phyloP scores from a whole-genome alignment of 2,329 filamentous ascomycete genomes.

The Ascochyta koolunga region DNA sequence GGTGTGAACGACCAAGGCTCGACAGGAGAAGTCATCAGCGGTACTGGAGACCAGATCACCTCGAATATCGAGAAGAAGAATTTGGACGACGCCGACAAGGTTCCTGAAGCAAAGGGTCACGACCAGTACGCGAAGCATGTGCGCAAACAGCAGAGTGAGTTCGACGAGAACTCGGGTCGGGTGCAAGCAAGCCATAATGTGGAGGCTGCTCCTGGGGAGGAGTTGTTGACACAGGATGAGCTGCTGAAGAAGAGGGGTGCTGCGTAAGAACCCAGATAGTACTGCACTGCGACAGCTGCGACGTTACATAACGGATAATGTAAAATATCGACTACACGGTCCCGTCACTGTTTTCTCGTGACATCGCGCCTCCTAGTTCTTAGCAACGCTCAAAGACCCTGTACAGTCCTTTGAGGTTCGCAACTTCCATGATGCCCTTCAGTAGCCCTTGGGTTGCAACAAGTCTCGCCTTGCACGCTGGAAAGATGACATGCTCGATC shows the following conservation, averaged over 20 bases:
- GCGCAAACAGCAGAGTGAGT: conserved; percentile 21
- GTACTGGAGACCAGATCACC: conserved; percentile 41
- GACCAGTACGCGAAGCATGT: conserved; percentile 31
- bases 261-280: conserved; percentile 9
- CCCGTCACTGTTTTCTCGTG: background rate
- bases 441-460: conserved; percentile 81
- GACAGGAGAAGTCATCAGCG: conserved; percentile 46
- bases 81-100: conserved; percentile 29
- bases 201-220: conserved; percentile 36
- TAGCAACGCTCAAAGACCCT: conserved; percentile 93
- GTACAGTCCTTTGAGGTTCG: conserved; percentile 91
- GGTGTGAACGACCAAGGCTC: conserved; percentile 37
- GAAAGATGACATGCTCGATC: conserved; percentile 87
- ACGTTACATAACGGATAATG: background rate
- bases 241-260: conserved; percentile 32
- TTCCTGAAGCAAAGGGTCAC: conserved; percentile 33
- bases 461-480: conserved; percentile 80
- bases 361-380: background rate
- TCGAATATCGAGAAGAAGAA: conserved; percentile 41
- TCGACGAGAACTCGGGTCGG: conserved; percentile 23
- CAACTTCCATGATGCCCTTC: conserved; percentile 81
- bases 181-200: conserved; percentile 26
- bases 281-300: background rate
- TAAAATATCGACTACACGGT: background rate
- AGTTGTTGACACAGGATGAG: conserved; percentile 31